A percentile compares a stretch with the other conserved stretches of the same genome.
phyloP scores from a whole-genome alignment of 495 filamentous ascomycete species.

The Penicillium mononematosum region DNA sequence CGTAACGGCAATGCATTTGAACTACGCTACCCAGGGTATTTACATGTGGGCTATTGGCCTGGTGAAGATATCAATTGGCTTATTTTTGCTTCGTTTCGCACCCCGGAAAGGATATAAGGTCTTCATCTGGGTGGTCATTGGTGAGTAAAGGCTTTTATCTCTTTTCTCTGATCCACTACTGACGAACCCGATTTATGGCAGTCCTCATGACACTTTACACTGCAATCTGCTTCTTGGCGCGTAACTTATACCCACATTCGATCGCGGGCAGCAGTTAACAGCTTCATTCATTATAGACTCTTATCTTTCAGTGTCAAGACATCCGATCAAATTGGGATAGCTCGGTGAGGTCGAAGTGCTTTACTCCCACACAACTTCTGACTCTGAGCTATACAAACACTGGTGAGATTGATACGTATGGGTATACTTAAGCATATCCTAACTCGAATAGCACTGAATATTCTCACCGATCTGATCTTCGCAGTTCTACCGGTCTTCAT shows the following conservation, averaged over 20 bases:
- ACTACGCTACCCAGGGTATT: slow-evolving; percentile 44
- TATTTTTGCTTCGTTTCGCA: slow-evolving; percentile 46
- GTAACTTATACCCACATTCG: not conserved
- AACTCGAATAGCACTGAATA: slow-evolving; percentile 36
- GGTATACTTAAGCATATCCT: not conserved
- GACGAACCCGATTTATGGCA: slow-evolving; percentile 17
- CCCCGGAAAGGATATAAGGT: slow-evolving; percentile 31
- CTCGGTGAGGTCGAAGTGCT: slow-evolving; percentile 35
- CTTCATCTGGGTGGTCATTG: slow-evolving; percentile 33
- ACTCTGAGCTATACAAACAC: slow-evolving; percentile 39
- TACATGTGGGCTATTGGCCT: slow-evolving; percentile 42
- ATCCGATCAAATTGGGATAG: slow-evolving; percentile 36
- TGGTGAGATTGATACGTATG: slow-evolving; percentile 10
- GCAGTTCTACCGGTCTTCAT: slow-evolving; percentile 45
- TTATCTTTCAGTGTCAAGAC: slow-evolving; percentile 27
- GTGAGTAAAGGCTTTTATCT: slow-evolving; percentile 9
- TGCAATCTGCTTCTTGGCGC: slow-evolving; percentile 29
- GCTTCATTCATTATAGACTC: slow-evolving; percentile 13
- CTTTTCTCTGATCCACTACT: not conserved
- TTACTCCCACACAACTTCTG: slow-evolving; percentile 28
- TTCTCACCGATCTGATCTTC: slow-evolving; percentile 44
- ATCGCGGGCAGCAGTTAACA: not conserved
- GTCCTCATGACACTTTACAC: slow-evolving; percentile 43
- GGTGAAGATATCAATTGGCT: slow-evolving; percentile 47
- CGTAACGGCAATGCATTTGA: slow-evolving; percentile 39